Percentiles rank a stretch among this genome's conserved stretches.
phyloP scores from a whole-genome alignment of 2,329 filamentous ascomycete genomes.

The Periconia sp. region DNA sequence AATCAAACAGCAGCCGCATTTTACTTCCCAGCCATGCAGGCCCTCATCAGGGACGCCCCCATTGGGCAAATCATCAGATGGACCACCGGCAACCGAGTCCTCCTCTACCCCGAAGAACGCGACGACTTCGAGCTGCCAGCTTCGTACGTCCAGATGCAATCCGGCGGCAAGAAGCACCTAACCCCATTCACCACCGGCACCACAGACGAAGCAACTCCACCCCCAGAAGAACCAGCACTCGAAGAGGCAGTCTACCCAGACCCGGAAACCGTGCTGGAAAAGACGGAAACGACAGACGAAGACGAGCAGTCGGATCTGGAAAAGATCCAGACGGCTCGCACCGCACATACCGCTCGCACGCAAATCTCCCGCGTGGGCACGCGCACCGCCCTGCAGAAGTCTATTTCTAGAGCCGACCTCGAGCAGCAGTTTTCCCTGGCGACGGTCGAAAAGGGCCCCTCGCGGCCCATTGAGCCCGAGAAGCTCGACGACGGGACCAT shows the following conservation, averaged over 20 bases:
- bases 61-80: constrained; percentile 65
- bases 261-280: constrained; percentile 31
- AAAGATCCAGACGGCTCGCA: constrained; percentile 38
- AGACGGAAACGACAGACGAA: constrained; percentile 20
- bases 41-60: constrained; percentile 61
- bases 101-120: constrained; percentile 67
- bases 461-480: constrained; percentile 42
- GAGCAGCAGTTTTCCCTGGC: constrained; percentile 47
- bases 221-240: constrained; percentile 23
- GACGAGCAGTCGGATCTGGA: constrained; percentile 32
- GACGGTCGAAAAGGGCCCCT: constrained; percentile 41
- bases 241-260: constrained; percentile 33
- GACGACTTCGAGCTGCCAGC: constrained; percentile 60
- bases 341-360: constrained; percentile 30
- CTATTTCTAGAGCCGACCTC: constrained; percentile 47
- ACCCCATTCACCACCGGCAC: constrained; percentile 7
- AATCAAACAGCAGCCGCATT: neutral
- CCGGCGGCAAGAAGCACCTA: constrained; percentile 15
- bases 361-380: constrained; percentile 46
- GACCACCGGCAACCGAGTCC: constrained; percentile 57
- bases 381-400: constrained; percentile 41
- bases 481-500: constrained; percentile 45
- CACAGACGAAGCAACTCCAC: constrained; percentile 5
- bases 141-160: constrained; percentile 41
- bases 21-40: constrained; percentile 35